A percentile compares a stretch with the other conserved stretches of the same genome.
These are phyloP conservation scores for Dacryopinax spathularia DNA, from an alignment of 768 basidiomycete species.

Conservation along the genomic window DNA sequence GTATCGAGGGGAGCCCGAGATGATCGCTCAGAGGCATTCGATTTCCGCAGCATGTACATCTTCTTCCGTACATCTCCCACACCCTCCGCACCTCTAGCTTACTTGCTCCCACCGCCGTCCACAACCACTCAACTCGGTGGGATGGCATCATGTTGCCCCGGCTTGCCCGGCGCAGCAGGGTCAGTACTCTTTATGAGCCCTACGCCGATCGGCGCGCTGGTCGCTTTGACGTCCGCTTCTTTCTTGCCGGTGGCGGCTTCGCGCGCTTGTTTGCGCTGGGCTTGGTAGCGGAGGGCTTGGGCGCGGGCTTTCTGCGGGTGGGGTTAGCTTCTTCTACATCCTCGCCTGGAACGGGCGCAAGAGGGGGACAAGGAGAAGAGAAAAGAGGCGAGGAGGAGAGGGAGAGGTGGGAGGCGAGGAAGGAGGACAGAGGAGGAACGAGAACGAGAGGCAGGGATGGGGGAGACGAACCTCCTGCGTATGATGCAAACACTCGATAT, in stretches of 20 bases:
- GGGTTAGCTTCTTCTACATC: not conserved
- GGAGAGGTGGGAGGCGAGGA: not conserved
- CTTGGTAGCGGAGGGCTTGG: constrained; percentile 25
- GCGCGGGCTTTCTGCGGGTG: constrained; percentile 44
- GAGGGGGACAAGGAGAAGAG: not conserved
- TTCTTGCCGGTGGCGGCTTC: constrained; percentile 58
- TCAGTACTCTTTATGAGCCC: constrained; percentile 51
- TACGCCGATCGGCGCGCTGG: constrained; percentile 59
- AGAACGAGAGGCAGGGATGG: not conserved
- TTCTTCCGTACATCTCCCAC: too few relatives aligned
- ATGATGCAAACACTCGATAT: constrained; percentile 82
- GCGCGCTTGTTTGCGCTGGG: constrained; percentile 48
- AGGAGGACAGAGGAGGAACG: not conserved
- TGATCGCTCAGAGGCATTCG: too few relatives aligned
- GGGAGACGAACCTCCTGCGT: constrained; percentile 58
- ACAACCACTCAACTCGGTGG: too few relatives aligned
- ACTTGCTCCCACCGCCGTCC: too few relatives aligned
- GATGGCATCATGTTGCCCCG: too few relatives aligned
- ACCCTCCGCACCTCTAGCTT: too few relatives aligned
- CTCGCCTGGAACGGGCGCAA: not conserved
- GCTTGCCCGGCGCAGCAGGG: not conserved
- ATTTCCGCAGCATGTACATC: too few relatives aligned
- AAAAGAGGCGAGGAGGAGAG: not conserved
- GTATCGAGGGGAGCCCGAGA: too few relatives aligned
- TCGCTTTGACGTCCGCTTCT: constrained; percentile 52